phyloP scores from a whole-genome alignment of 495 filamentous ascomycete species.

The Penicillium pancosmium region DNA sequence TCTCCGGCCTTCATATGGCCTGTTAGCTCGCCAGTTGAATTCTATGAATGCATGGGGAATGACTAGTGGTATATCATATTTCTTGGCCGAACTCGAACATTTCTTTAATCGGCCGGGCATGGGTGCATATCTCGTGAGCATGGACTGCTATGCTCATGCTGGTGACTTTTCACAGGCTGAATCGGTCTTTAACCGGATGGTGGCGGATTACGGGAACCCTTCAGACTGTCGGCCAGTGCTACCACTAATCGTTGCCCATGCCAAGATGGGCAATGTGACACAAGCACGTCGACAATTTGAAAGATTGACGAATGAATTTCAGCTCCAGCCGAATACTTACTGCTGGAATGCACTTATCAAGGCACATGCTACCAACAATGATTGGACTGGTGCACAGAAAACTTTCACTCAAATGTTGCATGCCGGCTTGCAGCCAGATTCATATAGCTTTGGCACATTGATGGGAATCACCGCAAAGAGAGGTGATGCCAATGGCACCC shows the following conservation, averaged over 20 bases:
- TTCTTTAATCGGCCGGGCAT: slow-evolving; percentile 32
- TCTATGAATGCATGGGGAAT: slow-evolving; percentile 31
- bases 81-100: slow-evolving; percentile 57
- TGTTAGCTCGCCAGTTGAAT: slow-evolving; percentile 29
- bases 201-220: slow-evolving; percentile 41
- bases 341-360: slow-evolving; percentile 81
- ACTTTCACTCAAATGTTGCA: slow-evolving; percentile 60
- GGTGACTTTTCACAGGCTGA: slow-evolving; percentile 35
- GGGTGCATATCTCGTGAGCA: slow-evolving; percentile 33
- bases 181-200: slow-evolving; percentile 35
- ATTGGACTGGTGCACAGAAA: slow-evolving; percentile 63
- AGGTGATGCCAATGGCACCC: slow-evolving; percentile 72
- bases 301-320: slow-evolving; percentile 54
- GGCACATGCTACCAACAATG: slow-evolving; percentile 64
- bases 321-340: slow-evolving; percentile 51
- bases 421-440: slow-evolving; percentile 48
- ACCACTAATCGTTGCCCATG: slow-evolving; percentile 66
- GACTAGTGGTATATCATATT: slow-evolving; percentile 37
- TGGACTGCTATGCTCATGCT: slow-evolving; percentile 34
- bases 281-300: slow-evolving; percentile 62
- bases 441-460: slow-evolving; percentile 67
- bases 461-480: slow-evolving; percentile 70
- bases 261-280: slow-evolving; percentile 60
- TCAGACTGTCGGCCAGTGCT: slow-evolving; percentile 36
- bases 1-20: slow-evolving; percentile 17